Conservation (phyloP, 2,329 filamentous ascomycete species). For the Exophiala sp. region DNA sequence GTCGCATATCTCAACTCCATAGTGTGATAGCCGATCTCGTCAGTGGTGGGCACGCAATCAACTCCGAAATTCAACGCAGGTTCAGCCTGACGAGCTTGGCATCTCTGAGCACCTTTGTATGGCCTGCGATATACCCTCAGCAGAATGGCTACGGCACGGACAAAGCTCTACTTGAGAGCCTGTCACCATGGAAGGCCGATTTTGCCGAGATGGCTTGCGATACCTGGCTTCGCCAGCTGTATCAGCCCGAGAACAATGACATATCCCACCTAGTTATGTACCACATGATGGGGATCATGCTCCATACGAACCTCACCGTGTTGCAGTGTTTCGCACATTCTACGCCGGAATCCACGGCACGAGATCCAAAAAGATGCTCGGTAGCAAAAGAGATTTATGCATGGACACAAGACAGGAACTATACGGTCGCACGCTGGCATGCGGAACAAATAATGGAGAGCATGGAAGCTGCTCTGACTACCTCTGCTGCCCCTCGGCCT, state of each 20-base stretch:
- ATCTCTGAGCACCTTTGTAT: slow-evolving; percentile 3
- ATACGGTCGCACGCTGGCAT: slow-evolving; percentile 13
- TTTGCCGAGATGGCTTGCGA: slow-evolving; percentile 12
- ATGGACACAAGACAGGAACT: slow-evolving; percentile 10
- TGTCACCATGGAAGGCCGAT: slow-evolving; percentile 3
- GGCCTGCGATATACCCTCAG: slow-evolving; percentile 7
- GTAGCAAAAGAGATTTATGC: slow-evolving; percentile 4
- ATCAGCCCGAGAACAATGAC: neutral
- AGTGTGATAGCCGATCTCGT: neutral
- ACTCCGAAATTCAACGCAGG: neutral
- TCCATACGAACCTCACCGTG: slow-evolving; percentile 11
- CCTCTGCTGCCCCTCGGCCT: neutral
- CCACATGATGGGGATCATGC: slow-evolving; percentile 14
- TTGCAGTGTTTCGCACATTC: slow-evolving; percentile 17
- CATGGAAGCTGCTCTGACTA: slow-evolving; percentile 2
- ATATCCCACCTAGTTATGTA: slow-evolving; percentile 4
- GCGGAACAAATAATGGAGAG: slow-evolving; percentile 9
- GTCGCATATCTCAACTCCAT: neutral
- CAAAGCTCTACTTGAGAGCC: slow-evolving; percentile 1
- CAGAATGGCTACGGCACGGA: slow-evolving; percentile 8
- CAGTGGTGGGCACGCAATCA: neutral
- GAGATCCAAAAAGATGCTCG: slow-evolving; percentile 7
- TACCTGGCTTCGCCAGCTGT: slow-evolving; percentile 6
- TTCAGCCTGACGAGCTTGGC: slow-evolving; percentile 5
- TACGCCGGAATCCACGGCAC: slow-evolving; percentile 6